Evolutionary conservation across 169 alveolate genomes (phyloP).

Genomic region (Cryptosporidium sp.): DNA sequence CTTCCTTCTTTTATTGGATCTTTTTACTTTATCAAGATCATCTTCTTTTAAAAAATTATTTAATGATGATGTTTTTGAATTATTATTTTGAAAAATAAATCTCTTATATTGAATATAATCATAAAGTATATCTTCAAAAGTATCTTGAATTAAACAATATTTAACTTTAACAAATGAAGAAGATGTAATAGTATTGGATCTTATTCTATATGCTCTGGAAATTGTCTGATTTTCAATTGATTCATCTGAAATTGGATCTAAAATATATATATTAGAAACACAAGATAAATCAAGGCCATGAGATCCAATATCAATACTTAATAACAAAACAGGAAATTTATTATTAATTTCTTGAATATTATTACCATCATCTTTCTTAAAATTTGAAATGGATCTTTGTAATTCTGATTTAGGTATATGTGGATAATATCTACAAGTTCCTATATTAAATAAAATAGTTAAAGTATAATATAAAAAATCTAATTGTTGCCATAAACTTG

Average conservation of each 20-base stretch:
- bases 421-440: slow-evolving; percentile 63
- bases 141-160: slow-evolving; percentile 56
- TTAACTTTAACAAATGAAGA: slow-evolving; percentile 37
- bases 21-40: neutral
- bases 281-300: slow-evolving; percentile 69
- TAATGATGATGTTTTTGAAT: neutral
- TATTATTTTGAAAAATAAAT: neutral
- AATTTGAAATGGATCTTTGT: slow-evolving; percentile 18
- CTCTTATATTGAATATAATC: slow-evolving; percentile 53
- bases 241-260: slow-evolving; percentile 68
- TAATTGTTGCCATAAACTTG: slow-evolving; percentile 68
- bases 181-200: neutral
- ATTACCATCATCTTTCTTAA: neutral
- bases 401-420: slow-evolving; percentile 52
- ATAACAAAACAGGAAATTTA: slow-evolving; percentile 4
- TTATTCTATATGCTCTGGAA: slow-evolving; percentile 66
- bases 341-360: neutral
- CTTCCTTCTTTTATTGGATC: slow-evolving; percentile 16
- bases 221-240: slow-evolving; percentile 57
- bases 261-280: slow-evolving; percentile 28
- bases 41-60: neutral
- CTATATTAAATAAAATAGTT: slow-evolving; percentile 30
- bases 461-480: slow-evolving; percentile 52
- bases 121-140: slow-evolving; percentile 50
- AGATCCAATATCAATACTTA: slow-evolving; percentile 61